Percentiles rank a stretch among this genome's conserved stretches.
These are phyloP conservation scores for Aspergillus sergii DNA, from an alignment of 2,329 filamentous ascomycete species.

Conservation along the genomic window DNA sequence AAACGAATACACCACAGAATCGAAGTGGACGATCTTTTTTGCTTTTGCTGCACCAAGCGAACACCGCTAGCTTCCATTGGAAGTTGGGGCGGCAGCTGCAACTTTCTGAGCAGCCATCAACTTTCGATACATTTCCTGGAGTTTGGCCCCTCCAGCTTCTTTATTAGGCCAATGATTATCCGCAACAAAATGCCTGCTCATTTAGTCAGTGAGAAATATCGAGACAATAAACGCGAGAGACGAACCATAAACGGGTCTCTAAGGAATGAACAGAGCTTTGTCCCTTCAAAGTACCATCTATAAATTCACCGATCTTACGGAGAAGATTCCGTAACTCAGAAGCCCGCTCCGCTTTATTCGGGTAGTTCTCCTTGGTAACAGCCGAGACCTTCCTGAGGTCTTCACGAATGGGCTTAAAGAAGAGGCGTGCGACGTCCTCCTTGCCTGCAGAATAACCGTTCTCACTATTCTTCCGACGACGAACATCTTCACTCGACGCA, in stretches of 20 bases:
- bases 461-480: slow-evolving; percentile 41
- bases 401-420: slow-evolving; percentile 51
- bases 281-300: slow-evolving; percentile 42
- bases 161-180: slow-evolving; percentile 51
- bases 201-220: slow-evolving; percentile 24
- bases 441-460: slow-evolving; percentile 35
- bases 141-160: slow-evolving; percentile 39
- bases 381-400: slow-evolving; percentile 47
- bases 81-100: slow-evolving; percentile 23
- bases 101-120: slow-evolving; percentile 34
- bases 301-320: slow-evolving; percentile 50
- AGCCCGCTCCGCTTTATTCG: slow-evolving; percentile 47
- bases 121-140: slow-evolving; percentile 43
- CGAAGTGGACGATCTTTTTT: slow-evolving; percentile 11
- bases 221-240: slow-evolving; percentile 5
- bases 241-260: slow-evolving; percentile 50
- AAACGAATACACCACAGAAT: slow-evolving; percentile 16
- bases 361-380: slow-evolving; percentile 50
- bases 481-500: slow-evolving; percentile 37
- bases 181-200: slow-evolving; percentile 47
- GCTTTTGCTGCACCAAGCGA: slow-evolving; percentile 12
- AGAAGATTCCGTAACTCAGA: slow-evolving; percentile 47
- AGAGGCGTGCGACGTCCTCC: slow-evolving; percentile 45
- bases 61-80: slow-evolving; percentile 29
- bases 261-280: slow-evolving; percentile 43